phyloP scores from a whole-genome alignment of 768 basidiomycete genomes.

The Rhodotorula diobovata region DNA sequence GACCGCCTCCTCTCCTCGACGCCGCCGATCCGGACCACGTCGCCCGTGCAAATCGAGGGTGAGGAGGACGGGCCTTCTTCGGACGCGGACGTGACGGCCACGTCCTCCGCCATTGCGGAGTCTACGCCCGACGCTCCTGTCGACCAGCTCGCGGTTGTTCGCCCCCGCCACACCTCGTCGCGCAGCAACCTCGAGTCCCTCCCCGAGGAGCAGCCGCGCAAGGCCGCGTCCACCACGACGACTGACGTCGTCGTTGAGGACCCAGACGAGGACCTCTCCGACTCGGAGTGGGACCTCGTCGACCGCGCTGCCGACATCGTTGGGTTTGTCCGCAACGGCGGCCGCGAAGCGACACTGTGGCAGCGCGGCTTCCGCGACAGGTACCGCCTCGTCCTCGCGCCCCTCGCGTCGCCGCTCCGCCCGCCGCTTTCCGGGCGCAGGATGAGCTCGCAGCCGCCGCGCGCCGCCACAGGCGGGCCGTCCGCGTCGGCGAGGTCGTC shows the following conservation, averaged over 20 bases:
- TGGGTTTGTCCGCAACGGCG: slow-evolving; percentile 66
- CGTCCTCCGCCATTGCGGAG: neutral
- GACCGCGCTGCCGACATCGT: slow-evolving; percentile 56
- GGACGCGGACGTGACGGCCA: neutral
- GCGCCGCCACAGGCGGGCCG: neutral
- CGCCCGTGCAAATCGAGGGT: no score
- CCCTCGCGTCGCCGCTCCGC: slow-evolving; percentile 8
- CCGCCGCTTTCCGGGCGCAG: neutral
- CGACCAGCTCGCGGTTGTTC: neutral
- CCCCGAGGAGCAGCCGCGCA: neutral
- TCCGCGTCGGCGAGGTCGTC: slow-evolving; percentile 9
- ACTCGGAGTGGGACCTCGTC: slow-evolving; percentile 85
- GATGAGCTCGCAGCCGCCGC: neutral
- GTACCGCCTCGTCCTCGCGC: slow-evolving; percentile 56
- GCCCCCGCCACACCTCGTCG: slow-evolving; percentile 49
- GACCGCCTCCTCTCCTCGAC: neutral
- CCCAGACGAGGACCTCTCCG: slow-evolving; percentile 57
- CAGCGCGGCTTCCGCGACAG: slow-evolving; percentile 87
- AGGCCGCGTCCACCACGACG: neutral
- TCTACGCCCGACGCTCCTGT: neutral
- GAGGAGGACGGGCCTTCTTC: fast-evolving
- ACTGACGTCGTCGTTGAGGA: slow-evolving; percentile 41
- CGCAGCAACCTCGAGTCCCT: slow-evolving; percentile 24
- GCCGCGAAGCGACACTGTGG: slow-evolving; percentile 71
- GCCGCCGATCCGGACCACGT: neutral